These are phyloP conservation scores for Trichoderma sp. DNA, from an alignment of 2,329 filamentous ascomycete species.

Conservation along the genomic window DNA sequence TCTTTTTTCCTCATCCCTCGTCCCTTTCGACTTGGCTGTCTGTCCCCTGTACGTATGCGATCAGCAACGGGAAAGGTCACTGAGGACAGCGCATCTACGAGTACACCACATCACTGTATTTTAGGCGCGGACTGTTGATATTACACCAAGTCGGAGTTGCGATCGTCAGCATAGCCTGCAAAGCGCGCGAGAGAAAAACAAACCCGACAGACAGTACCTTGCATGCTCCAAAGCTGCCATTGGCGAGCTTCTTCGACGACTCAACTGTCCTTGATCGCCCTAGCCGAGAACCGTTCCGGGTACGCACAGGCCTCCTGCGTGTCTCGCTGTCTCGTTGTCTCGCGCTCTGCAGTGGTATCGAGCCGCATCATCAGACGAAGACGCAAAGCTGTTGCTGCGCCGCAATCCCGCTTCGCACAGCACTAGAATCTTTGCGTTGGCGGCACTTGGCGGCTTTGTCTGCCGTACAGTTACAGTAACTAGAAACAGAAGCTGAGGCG, in stretches of 20 bases:
- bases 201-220: background rate
- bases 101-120: background rate
- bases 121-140: background rate
- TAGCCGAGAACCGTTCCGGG: background rate
- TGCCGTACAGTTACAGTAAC: background rate
- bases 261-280: background rate
- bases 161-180: background rate
- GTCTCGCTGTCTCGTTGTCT: background rate
- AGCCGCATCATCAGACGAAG: conserved; percentile 5
- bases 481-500: background rate
- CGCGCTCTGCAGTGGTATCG: background rate
- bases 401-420: background rate
- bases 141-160: background rate
- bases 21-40: background rate
- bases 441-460: background rate
- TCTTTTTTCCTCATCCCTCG: background rate
- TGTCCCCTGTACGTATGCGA: background rate
- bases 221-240: conserved; percentile 4
- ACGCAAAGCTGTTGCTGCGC: conserved; percentile 1
- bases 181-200: background rate
- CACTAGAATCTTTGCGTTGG: background rate
- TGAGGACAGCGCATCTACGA: background rate
- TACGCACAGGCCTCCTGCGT: conserved; percentile 18
- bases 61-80: background rate
- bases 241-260: background rate